A percentile compares a stretch with the other conserved stretches of the same genome.
These are phyloP conservation scores for Pythium brachiatum DNA, from an alignment of 352 stramenopile species.

Conservation along the genomic window DNA sequence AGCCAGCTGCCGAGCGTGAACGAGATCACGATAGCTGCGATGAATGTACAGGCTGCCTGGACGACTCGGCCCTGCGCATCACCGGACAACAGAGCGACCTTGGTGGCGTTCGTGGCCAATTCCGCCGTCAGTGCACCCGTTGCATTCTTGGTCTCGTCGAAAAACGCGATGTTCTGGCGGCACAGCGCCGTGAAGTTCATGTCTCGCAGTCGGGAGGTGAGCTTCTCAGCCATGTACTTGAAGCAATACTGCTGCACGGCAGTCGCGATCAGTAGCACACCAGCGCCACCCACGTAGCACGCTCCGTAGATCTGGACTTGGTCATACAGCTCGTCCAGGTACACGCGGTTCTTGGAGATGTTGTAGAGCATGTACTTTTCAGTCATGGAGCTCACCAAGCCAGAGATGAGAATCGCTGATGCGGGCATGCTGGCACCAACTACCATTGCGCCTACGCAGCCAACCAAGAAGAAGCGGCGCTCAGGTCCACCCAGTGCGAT, in stretches of 20 bases:
- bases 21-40: slow-evolving; percentile 35
- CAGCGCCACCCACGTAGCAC: slow-evolving; percentile 28
- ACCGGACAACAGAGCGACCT: slow-evolving; percentile 28
- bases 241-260: slow-evolving; percentile 28
- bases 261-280: slow-evolving; percentile 35
- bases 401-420: slow-evolving; percentile 16
- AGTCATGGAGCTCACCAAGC: slow-evolving; percentile 26
- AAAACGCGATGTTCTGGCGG: slow-evolving; percentile 34
- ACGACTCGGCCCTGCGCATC: slow-evolving; percentile 32
- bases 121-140: slow-evolving; percentile 26
- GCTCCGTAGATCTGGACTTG: slow-evolving; percentile 17
- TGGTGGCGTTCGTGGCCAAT: slow-evolving; percentile 32
- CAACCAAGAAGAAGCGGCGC: slow-evolving; percentile 32
- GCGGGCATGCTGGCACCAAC: slow-evolving; percentile 28
- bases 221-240: slow-evolving; percentile 29
- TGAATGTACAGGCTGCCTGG: slow-evolving; percentile 30
- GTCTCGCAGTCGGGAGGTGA: slow-evolving; percentile 27
- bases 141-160: slow-evolving; percentile 24
- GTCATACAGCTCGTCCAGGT: slow-evolving; percentile 4
- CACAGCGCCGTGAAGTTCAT: slow-evolving; percentile 29
- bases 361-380: slow-evolving; percentile 24
- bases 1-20: slow-evolving; percentile 39
- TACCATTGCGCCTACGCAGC: slow-evolving; percentile 31
- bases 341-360: slow-evolving; percentile 9
- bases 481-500: slow-evolving; percentile 32